Percentiles rank a stretch among this genome's conserved stretches.
phyloP scores from a whole-genome alignment of 169 alveolate genomes.

The Plasmodium gonderi region DNA sequence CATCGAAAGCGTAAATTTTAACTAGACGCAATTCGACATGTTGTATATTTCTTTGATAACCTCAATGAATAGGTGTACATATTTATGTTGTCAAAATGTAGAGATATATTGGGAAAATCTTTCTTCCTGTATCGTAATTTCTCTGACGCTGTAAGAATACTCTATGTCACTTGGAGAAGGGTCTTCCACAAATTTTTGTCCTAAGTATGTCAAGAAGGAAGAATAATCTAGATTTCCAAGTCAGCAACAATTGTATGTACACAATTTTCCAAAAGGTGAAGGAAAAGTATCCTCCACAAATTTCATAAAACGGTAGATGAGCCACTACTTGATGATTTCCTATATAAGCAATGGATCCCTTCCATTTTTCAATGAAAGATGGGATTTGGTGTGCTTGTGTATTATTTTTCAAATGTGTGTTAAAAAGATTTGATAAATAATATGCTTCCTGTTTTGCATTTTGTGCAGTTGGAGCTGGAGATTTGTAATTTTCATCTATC shows the following conservation, averaged over 20 bases:
- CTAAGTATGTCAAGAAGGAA: slow-evolving; percentile 66
- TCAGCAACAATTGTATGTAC: slow-evolving; percentile 76
- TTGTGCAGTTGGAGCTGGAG: slow-evolving; percentile 87
- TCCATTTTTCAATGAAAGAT: slow-evolving; percentile 82
- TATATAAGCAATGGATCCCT: slow-evolving; percentile 85
- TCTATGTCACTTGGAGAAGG: slow-evolving; percentile 2
- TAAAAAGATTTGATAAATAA: slow-evolving; percentile 78
- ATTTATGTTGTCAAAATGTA: too few species aligned
- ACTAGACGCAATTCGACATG: too few species aligned
- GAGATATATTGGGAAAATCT: neutral
- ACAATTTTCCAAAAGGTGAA: slow-evolving; percentile 79
- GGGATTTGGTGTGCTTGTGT: neutral
- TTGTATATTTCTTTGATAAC: too few species aligned
- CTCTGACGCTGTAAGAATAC: neutral
- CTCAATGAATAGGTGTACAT: too few species aligned
- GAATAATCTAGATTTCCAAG: slow-evolving; percentile 75
- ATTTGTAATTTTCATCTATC: slow-evolving; percentile 76
- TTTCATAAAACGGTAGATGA: slow-evolving; percentile 75
- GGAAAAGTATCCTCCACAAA: slow-evolving; percentile 78
- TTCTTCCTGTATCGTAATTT: neutral
- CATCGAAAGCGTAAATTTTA: neutral
- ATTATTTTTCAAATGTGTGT: slow-evolving; percentile 16
- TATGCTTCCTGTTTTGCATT: slow-evolving; percentile 85
- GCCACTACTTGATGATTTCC: slow-evolving; percentile 81
- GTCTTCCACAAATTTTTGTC: slow-evolving; percentile 75